Evolutionary conservation across 1,139 yeast species (phyloP), one percentile per base, ranked within the genome.

Genomic region (Taiozyma sp.): DNA sequence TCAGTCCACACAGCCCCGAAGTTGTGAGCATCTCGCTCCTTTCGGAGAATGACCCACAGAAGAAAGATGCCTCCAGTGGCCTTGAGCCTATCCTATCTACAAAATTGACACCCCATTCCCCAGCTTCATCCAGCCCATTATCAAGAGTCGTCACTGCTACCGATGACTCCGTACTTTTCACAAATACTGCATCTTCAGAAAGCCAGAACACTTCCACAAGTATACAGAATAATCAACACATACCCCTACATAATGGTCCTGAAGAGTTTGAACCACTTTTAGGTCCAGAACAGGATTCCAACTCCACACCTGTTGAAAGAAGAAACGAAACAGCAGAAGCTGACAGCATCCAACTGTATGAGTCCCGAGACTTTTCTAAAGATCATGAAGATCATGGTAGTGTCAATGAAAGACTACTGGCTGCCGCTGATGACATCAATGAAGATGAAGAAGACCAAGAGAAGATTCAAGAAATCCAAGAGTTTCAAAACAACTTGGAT

Each of bases 131-230:
- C 1, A 56, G 61, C 1, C 63, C 62, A 2, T 45, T 60, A 44
- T 60, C 64, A 3, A 51, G 59, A 37, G 57, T 53, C 3, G 47
- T 48, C 2, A 53, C 62, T 3, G 48, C 52, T 5, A 56, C 63
- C 2, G 65, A 62, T 26, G 60, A 60, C 24, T 61, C 64, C 6
- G 50, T 58, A n/a, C 48, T 59, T 11, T 62, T 62, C 54, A 62
- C 65, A 7, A 56, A 58, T 24, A 61, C 58, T 28, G 56, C 59
- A 45, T 59, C 63, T 2, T 43, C 53, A 9, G 60, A 58, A 22
- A 57, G 61, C n/a, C 57, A 57, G 39, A 53, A 59, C 35, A 57
- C 63, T 19, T 53, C 59, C 19, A 51, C 57, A 4, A 47, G 47
- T 21, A 47, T 52, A 10, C 52, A 50, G n/a, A n/a, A n/a, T n/a